Base-by-base conservation (phyloP, 2,329 filamentous ascomycete genomes). In the Botryotinia narcissicola region DNA sequence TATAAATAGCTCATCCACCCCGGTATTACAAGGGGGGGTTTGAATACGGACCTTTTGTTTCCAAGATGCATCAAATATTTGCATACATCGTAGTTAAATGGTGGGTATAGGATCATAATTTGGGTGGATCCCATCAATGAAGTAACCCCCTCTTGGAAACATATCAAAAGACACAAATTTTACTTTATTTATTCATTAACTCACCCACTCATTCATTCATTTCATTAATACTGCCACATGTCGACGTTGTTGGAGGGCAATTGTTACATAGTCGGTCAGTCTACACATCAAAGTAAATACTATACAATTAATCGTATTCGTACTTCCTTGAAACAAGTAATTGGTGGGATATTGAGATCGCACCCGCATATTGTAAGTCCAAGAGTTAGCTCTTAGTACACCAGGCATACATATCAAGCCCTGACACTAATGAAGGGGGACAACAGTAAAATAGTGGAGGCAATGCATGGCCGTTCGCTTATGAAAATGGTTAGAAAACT, bases 21-120 rank as follows among this genome's bases (percentile, higher is more conserved):
- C 9, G 20, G 37, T 32, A 20, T 22, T n/a, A 44, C 67, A 59
- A n/a, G 67, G 66, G 66, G 40, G 29, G n/a, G 35, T 9, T 54
- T 20, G 48, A 25, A 70, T 70, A 44, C 48, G 66, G 67, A 70
- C 37, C 40, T 68, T 54, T n/a, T n/a, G 32, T 68, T 54, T 54
- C 46, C 60, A 40, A 68, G 7, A 42, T 51, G 48, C 66, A 70
- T 44, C 67, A 70, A 70, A 44, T 32, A 32, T 46, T 40, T 64
- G 61, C 61, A 64, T 46, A 32, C 25, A 54, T 54, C 48, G 48
- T 54, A 54, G 48, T n/a, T 29, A 29, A 16, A 22, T 29, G n/a
- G 18, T 46, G 40, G 61, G 40, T 64, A 62, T 42, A n/a, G 60
- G 60, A 42, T 46, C 18, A 64, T 44, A 40, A 29, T 42, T 62